Evolutionary conservation across 129 eudicot species (phyloP).

Genomic region (Smallanthus sonchifolius): DNA sequence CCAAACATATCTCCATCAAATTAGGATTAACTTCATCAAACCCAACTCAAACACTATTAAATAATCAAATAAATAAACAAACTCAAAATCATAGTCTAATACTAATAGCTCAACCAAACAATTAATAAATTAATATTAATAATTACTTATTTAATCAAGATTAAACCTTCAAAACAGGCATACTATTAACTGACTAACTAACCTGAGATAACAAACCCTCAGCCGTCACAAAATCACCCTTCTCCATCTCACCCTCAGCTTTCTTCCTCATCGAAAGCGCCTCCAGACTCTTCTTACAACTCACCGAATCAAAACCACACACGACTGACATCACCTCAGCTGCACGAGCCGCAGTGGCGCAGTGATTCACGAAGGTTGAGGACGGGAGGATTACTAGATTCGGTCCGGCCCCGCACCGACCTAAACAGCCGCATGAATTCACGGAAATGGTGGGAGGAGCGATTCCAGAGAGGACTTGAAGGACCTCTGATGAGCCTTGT

Average conservation of each 20-base stretch:
- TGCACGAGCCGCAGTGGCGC: conserved; percentile 74
- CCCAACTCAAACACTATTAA: too few species aligned
- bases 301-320: conserved; percentile 25
- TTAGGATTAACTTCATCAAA: too few species aligned
- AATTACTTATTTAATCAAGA: too few species aligned
- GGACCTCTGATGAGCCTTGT: conserved; percentile 61
- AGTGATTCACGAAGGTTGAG: conserved; percentile 45
- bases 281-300: conserved; percentile 39
- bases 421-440: conserved; percentile 75
- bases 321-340: conserved; percentile 49
- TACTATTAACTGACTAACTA: not conserved
- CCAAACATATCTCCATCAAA: too few species aligned
- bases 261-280: conserved; percentile 71
- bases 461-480: conserved; percentile 58
- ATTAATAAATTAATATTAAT: too few species aligned
- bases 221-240: conserved; percentile 44
- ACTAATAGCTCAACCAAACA: too few species aligned
- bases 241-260: conserved; percentile 47
- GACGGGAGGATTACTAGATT: conserved; percentile 65
- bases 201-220: conserved; percentile 61
- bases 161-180: not conserved
- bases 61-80: too few species aligned
- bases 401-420: conserved; percentile 83
- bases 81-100: too few species aligned
- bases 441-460: conserved; percentile 60